Evolutionary conservation across 208 protist genomes (phyloP), one percentile per base, ranked within the genome.

Genomic region (Wallacemonas rigidus): DNA sequence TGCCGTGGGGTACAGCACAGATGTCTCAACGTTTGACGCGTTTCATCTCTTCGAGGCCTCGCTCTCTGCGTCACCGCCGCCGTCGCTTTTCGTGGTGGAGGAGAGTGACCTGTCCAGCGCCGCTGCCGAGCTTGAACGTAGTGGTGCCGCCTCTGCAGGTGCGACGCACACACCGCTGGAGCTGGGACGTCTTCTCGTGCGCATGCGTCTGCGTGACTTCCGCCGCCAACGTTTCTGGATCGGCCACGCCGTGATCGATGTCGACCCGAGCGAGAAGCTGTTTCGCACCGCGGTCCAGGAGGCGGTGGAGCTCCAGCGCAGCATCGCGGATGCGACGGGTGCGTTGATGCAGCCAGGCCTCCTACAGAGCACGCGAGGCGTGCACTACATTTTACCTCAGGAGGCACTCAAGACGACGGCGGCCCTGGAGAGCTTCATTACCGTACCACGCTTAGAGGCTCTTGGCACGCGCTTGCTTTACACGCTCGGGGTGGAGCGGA

Each of bases 341-440:
- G 86, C 89, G 8, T 60, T 96, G 11, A 91, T 96, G 88, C 92
- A 94, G 74, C 89, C 88, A 1, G 89, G 92, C 39, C 84, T 91
- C 62, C 74, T 96, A 56, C 88, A 93, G 72, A 92, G 86, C 82
- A 96, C 86, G 35, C 80, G 77, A 14, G 87, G 84, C 1, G 70
- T 96, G 54, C 92, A 96, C 74, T 96, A 94, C 74, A 71, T 82
- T 2, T 75, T 89, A 12, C 92, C 86, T 0, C 82, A 67, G 40
- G 92, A 95, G 74, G 75, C 90, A 6, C 77, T 75, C 51, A 88
- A 87, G 64, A 89, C 80, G 2, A 86, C 85, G 0, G 79, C 85
- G 3, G 82, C 92, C 36, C 65, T 95, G 35, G 89, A 96, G 62
- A 87, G 78, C 43, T 96, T 96, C 76, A 81, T 75, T 40, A 93